phyloP scores from a whole-genome alignment of 805 yeast genomes.

The Lipomyces mesembrius region DNA sequence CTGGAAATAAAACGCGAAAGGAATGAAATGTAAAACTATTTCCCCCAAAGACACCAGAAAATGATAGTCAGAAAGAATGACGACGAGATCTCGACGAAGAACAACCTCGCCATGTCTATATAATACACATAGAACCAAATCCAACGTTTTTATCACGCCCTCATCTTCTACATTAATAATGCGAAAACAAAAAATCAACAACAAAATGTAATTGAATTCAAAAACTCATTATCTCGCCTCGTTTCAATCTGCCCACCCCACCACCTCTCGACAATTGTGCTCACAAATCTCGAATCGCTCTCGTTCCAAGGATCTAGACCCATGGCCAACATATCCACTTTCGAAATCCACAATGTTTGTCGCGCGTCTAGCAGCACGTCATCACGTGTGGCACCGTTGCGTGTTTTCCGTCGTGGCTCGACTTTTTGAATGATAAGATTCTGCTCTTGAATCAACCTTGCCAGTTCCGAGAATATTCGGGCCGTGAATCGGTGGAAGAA shows the following conservation, averaged over 20 bases:
- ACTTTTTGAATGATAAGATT: slow-evolving; percentile 19
- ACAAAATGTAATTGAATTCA: slow-evolving; percentile 43
- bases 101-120: slow-evolving; percentile 5
- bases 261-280: slow-evolving; percentile 53
- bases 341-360: slow-evolving; percentile 37
- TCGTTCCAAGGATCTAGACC: slow-evolving; percentile 61
- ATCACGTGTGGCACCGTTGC: not conserved
- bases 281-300: slow-evolving; percentile 53
- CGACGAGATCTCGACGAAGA: not conserved
- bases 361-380: not conserved
- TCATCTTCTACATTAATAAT: not conserved
- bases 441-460: slow-evolving; percentile 31
- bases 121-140: not conserved
- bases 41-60: not conserved
- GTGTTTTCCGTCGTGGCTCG: slow-evolving; percentile 20
- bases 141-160: not conserved
- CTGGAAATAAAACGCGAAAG: not conserved
- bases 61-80: not conserved
- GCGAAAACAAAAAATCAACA: slow-evolving; percentile 36
- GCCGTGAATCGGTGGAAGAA: slow-evolving; percentile 40
- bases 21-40: not conserved
- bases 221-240: slow-evolving; percentile 34
- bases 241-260: slow-evolving; percentile 53
- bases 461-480: slow-evolving; percentile 30
- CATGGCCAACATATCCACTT: slow-evolving; percentile 58